Percentiles rank a stretch among this genome's conserved stretches.
Conservation (phyloP, 768 basidiomycete genomes). For the Cystofilobasidium capitatum region DNA sequence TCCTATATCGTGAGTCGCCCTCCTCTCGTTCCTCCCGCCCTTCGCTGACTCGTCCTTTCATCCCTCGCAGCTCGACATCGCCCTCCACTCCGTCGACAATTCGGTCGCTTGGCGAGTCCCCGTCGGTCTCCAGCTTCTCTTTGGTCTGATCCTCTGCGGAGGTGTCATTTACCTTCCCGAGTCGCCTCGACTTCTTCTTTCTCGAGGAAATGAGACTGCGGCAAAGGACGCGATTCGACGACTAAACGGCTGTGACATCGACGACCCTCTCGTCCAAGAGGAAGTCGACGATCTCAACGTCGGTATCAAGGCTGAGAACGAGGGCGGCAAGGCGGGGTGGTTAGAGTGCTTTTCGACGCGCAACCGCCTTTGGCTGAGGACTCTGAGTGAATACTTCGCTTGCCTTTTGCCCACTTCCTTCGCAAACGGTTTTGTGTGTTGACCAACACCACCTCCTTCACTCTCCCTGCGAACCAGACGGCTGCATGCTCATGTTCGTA, state of each 20-base stretch:
- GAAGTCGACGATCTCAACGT: slow-evolving; percentile 55
- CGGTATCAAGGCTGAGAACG: slow-evolving; percentile 62
- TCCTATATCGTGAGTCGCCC: slow-evolving; percentile 46
- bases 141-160: slow-evolving; percentile 32
- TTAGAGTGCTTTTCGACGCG: slow-evolving; percentile 62
- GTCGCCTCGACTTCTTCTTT: slow-evolving; percentile 48
- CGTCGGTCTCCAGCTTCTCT: slow-evolving; percentile 61
- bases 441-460: not conserved
- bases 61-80: slow-evolving; percentile 47
- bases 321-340: slow-evolving; percentile 71
- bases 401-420: not conserved
- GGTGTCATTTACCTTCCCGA: slow-evolving; percentile 67
- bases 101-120: slow-evolving; percentile 58
- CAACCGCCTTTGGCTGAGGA: slow-evolving; percentile 63
- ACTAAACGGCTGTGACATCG: slow-evolving; percentile 54
- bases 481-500: slow-evolving; percentile 68
- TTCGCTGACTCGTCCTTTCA: not conserved
- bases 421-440: not conserved
- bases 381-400: slow-evolving; percentile 41
- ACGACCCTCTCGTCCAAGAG: slow-evolving; percentile 54
- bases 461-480: slow-evolving; percentile 38
- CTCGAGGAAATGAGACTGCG: slow-evolving; percentile 35
- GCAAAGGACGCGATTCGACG: slow-evolving; percentile 57
- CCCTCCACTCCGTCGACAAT: slow-evolving; percentile 49
- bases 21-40: not conserved